Evolutionary conservation across 805 yeast genomes (phyloP), one percentile per base, ranked within the genome.

Genomic region (Lipomyces japonicus): DNA sequence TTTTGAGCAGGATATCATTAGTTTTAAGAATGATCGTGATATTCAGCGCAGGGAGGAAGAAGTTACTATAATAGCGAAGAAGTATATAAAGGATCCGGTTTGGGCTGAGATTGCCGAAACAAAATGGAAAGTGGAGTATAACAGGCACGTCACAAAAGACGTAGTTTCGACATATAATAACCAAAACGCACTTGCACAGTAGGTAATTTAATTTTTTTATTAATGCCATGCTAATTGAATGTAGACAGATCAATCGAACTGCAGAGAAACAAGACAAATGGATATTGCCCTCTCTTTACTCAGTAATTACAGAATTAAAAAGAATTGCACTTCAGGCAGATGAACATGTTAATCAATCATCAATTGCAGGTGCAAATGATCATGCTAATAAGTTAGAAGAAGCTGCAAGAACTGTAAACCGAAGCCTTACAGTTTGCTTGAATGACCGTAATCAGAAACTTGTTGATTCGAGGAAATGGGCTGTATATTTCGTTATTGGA

Each of bases 381-480:
- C 25, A 42, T 10, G 19, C 51, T 9, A 30, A 39, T 44, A 55
- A 54, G 25, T 62, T 75, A 35, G 85, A 81, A 49, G 72, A 71
- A 39, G 75, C 86, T 37, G 82, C 86, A 0, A 71, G 81, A 53
- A 74, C 82, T 2, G 73, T 88, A 47, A 88, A 87, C 65, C 75
- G 80, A 52, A 77, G 90, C 4, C 84, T 87, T 68, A 86, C 84
- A 50, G 63, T 84, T 3, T 86, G 95, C 55, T 71, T 89, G 39
- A 86, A 85, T 55, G 96, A 89, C 66, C 75, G 90, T 50, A 80
- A 80, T 53, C 76, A 78, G n/a, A 76, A 76, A 24, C 42, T 65
- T 19, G 44, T 41, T 0, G 60, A 61, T 12, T 78, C 83, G 53
- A 84, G 85, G 62, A 75, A 82, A 60, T 66, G 68, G 55, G 85